Base-by-base conservation (phyloP, 225 moss, liverwort and hornwort genomes). In the Bryum argenteum region DNA sequence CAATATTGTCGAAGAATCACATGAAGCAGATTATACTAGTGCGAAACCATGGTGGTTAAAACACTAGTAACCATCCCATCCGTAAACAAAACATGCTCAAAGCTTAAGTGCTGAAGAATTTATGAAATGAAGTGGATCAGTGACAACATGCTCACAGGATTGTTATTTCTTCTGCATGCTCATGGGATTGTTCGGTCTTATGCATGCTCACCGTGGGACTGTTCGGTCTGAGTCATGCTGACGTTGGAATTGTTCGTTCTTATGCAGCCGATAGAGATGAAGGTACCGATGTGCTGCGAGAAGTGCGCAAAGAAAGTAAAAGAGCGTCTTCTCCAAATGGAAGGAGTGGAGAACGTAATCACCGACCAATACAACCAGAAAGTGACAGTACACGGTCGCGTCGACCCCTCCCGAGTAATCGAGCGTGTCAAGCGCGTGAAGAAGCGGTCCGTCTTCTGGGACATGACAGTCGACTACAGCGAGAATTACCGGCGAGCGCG, bases 211-310 rank as follows among this genome's bases (percentile, higher is more conserved):
- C n/a, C n/a, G n/a, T n/a, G n/a, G n/a, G n/a, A n/a, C n/a, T n/a
- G n/a, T n/a, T n/a, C n/a, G n/a, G n/a, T 43, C 43, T 3, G 1
- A 14, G 3, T 10, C 14, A 14, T 55, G 21, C 55, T 55, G 13
- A 55, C 37, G n/a, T n/a, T n/a, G 20, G 1, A 11, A 6, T 16
- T 4, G 3, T 48, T 10, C 3, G 1, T 15, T 19, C 11, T 13
- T 56, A 7, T 56, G 14, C 86, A 87, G 86, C 87, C 87, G 11
- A 81, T 87, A 1, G 87, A 87, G 21, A 1, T 87, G 18, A 83
- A 79, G 54, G 87, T 87, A 0, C 87, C 87, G 0, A 87, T 87
- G 87, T 87, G 87, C 78, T 87, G 87, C 43, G 87, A 87, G 39
- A 87, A 87, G 38, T 87, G 87, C 5, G 78, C 19, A 2, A 76